Base-by-base conservation (phyloP, 371 early-diverging fungal species). In the Mortierella sp. region DNA sequence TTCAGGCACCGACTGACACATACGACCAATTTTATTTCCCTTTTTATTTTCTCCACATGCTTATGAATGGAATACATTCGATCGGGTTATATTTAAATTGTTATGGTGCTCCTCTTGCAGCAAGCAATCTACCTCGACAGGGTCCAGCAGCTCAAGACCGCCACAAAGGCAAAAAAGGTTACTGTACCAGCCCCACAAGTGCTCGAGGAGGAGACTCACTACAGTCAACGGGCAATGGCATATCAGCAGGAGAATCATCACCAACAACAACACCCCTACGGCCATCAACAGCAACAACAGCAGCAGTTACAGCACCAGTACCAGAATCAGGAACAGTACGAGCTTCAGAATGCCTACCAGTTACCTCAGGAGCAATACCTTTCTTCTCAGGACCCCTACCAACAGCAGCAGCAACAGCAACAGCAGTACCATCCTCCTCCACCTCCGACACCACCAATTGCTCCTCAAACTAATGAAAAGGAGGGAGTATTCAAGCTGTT, bases 91-190 rank as follows among this genome's bases (percentile, higher is more conserved):
- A 0, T 31, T 9, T 16, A 28, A 31, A 60, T 34, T 16, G 21
- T 3, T 2, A 34, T 14, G 9, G 9, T 60, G 3, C 14, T 28
- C 16, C 34, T 34, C 38, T 45, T 54, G 55, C 73, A 84, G 84
- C 84, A 84, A 84, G 84, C 84, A 7, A 79, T 84, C 58, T 84
- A 84, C 28, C 78, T 84, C 24, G 84, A 84, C 70, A 68, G 84
- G 48, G 84, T 84, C 50, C 19, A 42, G 11, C 84, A 84, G 48
- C 77, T 80, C 45, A 80, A 80, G 47, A 73, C 70, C 45, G 75
- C 71, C 34, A 31, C 73, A 26, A 52, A 71, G 21, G 71, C 77
- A n/a, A 71, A 60, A 34, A 63, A 42, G 55, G 24, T 50, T n/a
- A 44, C 72, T 14, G 34, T 52, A 26, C 13, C 42, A 2, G 7